Evolutionary conservation across 2,329 filamentous ascomycete genomes (phyloP), one percentile per base, ranked within the genome.

Genomic region (Aspergillus sp.): DNA sequence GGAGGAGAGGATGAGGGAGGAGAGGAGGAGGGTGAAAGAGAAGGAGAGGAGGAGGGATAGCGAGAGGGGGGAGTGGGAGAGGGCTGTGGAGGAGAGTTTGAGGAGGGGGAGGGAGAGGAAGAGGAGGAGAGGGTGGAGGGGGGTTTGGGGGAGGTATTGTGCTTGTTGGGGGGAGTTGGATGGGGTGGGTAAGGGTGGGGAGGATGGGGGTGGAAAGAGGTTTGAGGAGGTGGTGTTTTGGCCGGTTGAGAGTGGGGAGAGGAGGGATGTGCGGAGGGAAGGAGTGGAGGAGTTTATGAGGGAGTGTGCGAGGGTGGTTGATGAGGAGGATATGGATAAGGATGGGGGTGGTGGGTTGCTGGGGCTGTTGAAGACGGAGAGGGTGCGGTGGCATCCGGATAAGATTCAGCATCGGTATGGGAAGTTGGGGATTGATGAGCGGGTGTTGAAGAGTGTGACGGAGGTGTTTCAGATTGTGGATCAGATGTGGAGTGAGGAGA

Each of bases 351-450:
- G 25, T 7, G 41, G 41, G 13, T 58, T 85, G 19, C 57, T 77
- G 13, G 79, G 82, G 48, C 74, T 84, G 5, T 81, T 98, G 55
- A 97, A 96, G 76, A 80, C 87, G 5, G 95, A 99, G 80, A 87
- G 95, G 55, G 88, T 98, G 17, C 84, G 92, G 15, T 99, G 95
- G 95, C 95, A 99, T 80, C 95, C 95, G 4, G 95, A 99, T 78
- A 99, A 98, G 81, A 90, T 98, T 58, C 92, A 97, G 80, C 95
- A 97, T 78, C 86, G 88, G 56, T 88, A 96, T 62, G 91, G 92
- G 3, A 87, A 85, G 0, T 80, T 86, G 61, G 81, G 82, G 13
- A 86, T 96, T 52, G 89, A 93, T 51, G 83, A 87, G 23, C 83
- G 83, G 3, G 86, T 91, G 3, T 88, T 96, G 83, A 87, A 86